Evolutionary conservation across 306 rosid genomes (phyloP).

Genomic region (Cucurbita maxima): DNA sequence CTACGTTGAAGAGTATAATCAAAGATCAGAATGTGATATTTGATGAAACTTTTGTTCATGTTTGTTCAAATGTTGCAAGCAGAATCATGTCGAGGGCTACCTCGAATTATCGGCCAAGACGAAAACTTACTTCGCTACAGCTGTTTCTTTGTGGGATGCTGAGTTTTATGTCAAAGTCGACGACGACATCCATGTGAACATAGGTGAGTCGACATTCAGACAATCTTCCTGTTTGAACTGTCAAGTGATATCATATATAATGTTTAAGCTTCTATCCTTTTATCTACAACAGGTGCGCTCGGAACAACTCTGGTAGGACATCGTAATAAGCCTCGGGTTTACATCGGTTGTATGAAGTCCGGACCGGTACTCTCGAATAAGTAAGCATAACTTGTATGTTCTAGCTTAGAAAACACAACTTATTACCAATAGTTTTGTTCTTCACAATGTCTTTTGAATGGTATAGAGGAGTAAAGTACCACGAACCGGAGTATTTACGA

Average conservation of each 20-base stretch:
- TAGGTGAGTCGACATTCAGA: slow-evolving; percentile 31
- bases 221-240: no score
- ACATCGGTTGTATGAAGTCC: slow-evolving; percentile 91
- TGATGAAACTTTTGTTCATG: background rate
- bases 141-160: slow-evolving; percentile 71
- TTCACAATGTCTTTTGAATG: slow-evolving; percentile 10
- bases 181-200: slow-evolving; percentile 78
- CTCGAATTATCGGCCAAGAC: slow-evolving; percentile 68
- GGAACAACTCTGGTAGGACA: slow-evolving; percentile 41
- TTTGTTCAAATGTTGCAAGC: slow-evolving; percentile 5
- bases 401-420: background rate
- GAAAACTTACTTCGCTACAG: slow-evolving; percentile 57
- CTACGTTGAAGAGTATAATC: background rate
- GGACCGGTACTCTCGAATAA: slow-evolving; percentile 81
- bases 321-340: slow-evolving; percentile 50
- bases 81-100: slow-evolving; percentile 71
- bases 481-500: slow-evolving; percentile 92
- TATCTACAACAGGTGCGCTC: slow-evolving; percentile 43
- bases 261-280: background rate
- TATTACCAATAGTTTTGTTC: background rate
- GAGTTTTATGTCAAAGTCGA: slow-evolving; percentile 84
- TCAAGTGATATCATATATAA: no score
- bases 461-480: slow-evolving; percentile 72
- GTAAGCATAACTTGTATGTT: slow-evolving; percentile 26
- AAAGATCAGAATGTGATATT: background rate